These are phyloP conservation scores for Pleurotus tuoliensis DNA, from an alignment of 768 basidiomycete species.

Conservation along the genomic window DNA sequence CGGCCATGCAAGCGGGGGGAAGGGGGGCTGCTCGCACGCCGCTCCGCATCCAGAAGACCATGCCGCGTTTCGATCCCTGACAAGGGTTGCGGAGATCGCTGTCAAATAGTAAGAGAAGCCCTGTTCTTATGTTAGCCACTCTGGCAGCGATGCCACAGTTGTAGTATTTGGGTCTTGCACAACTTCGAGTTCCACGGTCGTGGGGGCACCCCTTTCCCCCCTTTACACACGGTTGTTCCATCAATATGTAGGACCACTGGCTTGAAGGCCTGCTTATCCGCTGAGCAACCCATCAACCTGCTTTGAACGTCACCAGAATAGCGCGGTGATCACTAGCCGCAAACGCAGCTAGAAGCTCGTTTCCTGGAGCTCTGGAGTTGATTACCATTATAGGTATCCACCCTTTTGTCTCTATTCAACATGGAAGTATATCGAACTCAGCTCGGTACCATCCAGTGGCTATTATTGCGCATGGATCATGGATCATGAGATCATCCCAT, in stretches of 20 bases:
- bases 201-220: no score
- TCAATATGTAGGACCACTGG: no score
- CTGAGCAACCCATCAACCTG: neutral
- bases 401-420: neutral
- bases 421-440: neutral
- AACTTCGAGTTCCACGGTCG: no score
- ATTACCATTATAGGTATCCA: neutral
- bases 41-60: neutral
- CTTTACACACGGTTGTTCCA: no score
- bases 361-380: neutral
- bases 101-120: neutral
- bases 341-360: slow-evolving; percentile 4
- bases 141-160: no score
- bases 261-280: neutral
- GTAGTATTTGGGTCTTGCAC: no score
- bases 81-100: slow-evolving; percentile 7
- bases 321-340: slow-evolving; percentile 1
- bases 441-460: no score
- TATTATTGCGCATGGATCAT: no score
- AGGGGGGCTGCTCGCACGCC: slow-evolving; percentile 1
- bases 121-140: neutral
- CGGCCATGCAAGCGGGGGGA: neutral
- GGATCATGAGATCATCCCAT: no score
- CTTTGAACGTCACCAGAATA: neutral
- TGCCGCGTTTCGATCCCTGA: neutral